Evolutionary conservation across 768 basidiomycete species (phyloP).

Genomic region (Rhodotorula graminis): DNA sequence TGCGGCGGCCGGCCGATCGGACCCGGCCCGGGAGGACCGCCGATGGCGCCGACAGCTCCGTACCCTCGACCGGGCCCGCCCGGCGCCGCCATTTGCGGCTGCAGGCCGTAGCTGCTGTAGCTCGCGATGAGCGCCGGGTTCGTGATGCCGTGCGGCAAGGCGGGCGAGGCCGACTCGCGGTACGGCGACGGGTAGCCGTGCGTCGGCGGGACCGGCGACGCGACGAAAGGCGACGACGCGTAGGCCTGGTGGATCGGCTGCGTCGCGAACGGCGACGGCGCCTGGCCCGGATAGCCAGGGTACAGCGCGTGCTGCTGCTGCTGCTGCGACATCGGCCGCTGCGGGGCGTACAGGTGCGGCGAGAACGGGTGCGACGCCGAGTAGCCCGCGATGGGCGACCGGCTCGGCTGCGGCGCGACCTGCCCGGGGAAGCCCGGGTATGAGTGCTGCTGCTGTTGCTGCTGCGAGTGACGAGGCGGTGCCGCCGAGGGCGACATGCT

Average conservation of each 20-base stretch:
- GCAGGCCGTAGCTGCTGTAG: slow-evolving; percentile 18
- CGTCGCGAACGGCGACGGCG: not conserved
- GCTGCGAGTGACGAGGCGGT: not conserved
- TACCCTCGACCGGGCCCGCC: slow-evolving; percentile 4
- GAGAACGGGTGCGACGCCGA: slow-evolving; percentile 15
- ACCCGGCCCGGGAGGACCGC: slow-evolving; percentile 7
- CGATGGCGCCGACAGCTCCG: slow-evolving; percentile 24
- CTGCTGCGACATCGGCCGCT: slow-evolving; percentile 1
- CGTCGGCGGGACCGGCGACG: slow-evolving; percentile 10
- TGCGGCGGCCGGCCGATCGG: slow-evolving; percentile 2
- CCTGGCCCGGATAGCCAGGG: not conserved
- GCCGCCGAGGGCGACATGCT: not conserved
- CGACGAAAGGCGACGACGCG: not conserved
- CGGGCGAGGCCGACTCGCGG: slow-evolving; percentile 13
- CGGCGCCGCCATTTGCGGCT: not conserved
- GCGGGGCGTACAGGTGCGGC: slow-evolving; percentile 5
- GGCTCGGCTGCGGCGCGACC: slow-evolving; percentile 14
- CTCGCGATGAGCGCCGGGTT: slow-evolving; percentile 37
- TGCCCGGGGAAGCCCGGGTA: slow-evolving; percentile 2
- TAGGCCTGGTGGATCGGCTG: not conserved
- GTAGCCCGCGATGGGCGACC: slow-evolving; percentile 26
- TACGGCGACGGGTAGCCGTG: slow-evolving; percentile 9
- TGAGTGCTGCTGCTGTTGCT: not conserved
- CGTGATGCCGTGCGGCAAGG: slow-evolving; percentile 24
- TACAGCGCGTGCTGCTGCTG: not conserved